phyloP scores from a whole-genome alignment of 1,284 basidiomycete species.

The Cystobasidium pallidum region DNA sequence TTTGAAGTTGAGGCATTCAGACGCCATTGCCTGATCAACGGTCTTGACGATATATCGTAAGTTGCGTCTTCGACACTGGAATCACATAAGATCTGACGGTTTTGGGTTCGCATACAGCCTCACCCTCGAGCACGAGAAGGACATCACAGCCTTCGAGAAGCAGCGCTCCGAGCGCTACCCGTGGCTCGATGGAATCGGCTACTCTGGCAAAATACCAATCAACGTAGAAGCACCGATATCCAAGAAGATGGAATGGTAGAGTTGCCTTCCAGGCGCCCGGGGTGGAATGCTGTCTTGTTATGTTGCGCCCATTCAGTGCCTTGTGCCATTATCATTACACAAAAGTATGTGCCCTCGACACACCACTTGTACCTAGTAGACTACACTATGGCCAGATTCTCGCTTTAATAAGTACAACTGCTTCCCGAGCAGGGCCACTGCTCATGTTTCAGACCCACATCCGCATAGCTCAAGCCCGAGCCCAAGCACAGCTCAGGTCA shows the following conservation, averaged over 20 bases:
- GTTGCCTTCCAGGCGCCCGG: not conserved
- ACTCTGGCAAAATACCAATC: constrained; percentile 44
- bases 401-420: not conserved
- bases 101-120: constrained; percentile 91
- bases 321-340: not conserved
- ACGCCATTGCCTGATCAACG: constrained; percentile 87
- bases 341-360: constrained; percentile 12
- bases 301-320: constrained; percentile 2
- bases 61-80: not conserved
- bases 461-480: too few relatives aligned
- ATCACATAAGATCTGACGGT: not conserved
- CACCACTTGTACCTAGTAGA: constrained; percentile 10
- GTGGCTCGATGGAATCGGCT: constrained; percentile 77
- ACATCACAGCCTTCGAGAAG: constrained; percentile 76
- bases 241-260: constrained; percentile 45
- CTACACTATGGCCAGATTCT: not conserved
- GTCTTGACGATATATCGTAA: constrained; percentile 78
- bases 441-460: too few relatives aligned
- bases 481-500: constrained; percentile 7
- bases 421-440: not conserved
- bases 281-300: not conserved
- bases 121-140: constrained; percentile 74
- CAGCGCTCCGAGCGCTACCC: constrained; percentile 77
- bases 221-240: constrained; percentile 24
- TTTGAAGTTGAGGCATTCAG: constrained; percentile 87